Evolutionary conservation across 106 monocot species (phyloP), one percentile per base, ranked within the genome.

Genomic region (Chionographis japonica): DNA sequence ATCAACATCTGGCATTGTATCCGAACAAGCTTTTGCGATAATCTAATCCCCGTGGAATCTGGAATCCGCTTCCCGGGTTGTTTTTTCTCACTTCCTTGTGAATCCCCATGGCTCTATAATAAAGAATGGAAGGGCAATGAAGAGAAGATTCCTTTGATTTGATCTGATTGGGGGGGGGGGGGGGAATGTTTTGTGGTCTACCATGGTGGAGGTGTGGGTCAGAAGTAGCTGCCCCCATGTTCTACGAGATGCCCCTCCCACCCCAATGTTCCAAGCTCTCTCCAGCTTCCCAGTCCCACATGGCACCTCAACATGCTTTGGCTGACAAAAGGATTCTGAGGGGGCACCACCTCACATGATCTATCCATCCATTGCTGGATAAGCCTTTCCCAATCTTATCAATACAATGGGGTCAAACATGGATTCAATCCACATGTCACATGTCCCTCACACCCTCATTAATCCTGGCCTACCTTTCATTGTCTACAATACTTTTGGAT

Each of bases 181-280:
- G 37, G 10, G 52, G 75, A 69, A 76, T 76, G 75, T 68, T 52
- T 69, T 37, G 12, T 68, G 75, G 75, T 63, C 75, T 76, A 62
- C 61, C 76, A 69, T 62, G 65, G 13, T 43, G 13, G 40, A 7
- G 27, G 35, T 9, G 9, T 65, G 73, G 64, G 62, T 3, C 10
- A 17, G 10, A 15, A 6, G 4, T 3, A 17, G 6, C 17, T 56
- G 40, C 42, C 18, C 55, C 54, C 56, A 41, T 55, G 56, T 56
- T 68, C 56, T 56, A 10, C 9, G 14, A 17, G 41, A 46, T 46
- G 2, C 5, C 46, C 46, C 43, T n/a, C n/a, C n/a, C n/a, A n/a
- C 43, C 5, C 46, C 46, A 0, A 46, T 46, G 46, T 46, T 46
- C 46, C 9, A 46, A 46, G 46, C 46, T 46, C 46, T 46, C 46